phyloP scores from a whole-genome alignment of 805 yeast species.

The Cyberlindnera nakhonratchasimensis region DNA sequence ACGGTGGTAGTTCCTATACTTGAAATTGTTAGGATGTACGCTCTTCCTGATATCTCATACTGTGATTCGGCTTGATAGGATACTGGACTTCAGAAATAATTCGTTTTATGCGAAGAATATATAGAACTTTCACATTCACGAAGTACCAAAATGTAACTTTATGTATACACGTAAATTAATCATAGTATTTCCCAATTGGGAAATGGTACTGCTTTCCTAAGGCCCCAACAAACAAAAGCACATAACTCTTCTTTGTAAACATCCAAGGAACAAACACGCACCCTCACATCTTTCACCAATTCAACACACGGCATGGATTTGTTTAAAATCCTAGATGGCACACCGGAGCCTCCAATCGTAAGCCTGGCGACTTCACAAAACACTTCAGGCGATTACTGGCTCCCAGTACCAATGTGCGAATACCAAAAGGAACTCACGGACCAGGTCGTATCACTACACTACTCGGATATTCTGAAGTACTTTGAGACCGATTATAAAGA shows the following conservation, averaged over 20 bases:
- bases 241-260: neutral
- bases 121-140: too few relatives aligned
- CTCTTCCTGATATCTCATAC: too few relatives aligned
- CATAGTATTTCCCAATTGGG: neutral
- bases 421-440: constrained; percentile 87
- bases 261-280: too few relatives aligned
- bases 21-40: neutral
- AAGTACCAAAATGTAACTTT: neutral
- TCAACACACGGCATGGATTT: constrained; percentile 61
- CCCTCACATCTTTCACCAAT: too few relatives aligned
- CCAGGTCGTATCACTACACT: constrained; percentile 87
- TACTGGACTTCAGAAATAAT: too few relatives aligned
- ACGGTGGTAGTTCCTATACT: constrained; percentile 1
- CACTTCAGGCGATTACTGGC: constrained; percentile 57
- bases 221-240: neutral
- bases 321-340: constrained; percentile 69
- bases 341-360: constrained; percentile 79
- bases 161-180: neutral
- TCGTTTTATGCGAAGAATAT: too few relatives aligned
- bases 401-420: constrained; percentile 81
- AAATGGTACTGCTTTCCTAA: too few relatives aligned
- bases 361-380: constrained; percentile 29
- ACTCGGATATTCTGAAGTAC: constrained; percentile 83
- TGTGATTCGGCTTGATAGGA: neutral
- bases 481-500: constrained; percentile 58